Base-by-base conservation (phyloP, 441 rosid genomes). In the Populus tomentosa region DNA sequence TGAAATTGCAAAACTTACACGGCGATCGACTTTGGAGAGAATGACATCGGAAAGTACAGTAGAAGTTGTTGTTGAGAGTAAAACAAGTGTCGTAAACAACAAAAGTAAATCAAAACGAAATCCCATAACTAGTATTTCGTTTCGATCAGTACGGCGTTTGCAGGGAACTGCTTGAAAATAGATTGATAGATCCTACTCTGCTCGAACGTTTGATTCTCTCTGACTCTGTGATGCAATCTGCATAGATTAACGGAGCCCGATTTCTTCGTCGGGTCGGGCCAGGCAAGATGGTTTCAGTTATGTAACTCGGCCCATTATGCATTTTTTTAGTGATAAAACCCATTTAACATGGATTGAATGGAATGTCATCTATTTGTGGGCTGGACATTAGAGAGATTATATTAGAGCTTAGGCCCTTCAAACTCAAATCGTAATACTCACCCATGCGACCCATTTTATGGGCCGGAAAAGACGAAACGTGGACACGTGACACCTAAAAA, bases 11-110 rank as follows among this genome's bases (percentile, higher is more conserved):
- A 68, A 80, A 86, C 96, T 89, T 92, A 94, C 98, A 63, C 91
- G 96, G 75, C 98, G 95, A 72, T 93, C 98, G 40, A 96, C 97
- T 83, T 88, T 92, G 77, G 99, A 90, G 81, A 96, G 80, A 77
- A 92, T 72, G 80, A 92, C 91, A 90, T 94, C 98, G 84, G 97
- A 91, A 80, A 85, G 84, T 2, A 72, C 94, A 26, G 96, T 88
- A 35, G 96, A 10, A 8, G 65, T 21, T 53, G 3, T 20, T 61
- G 28, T 73, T 10, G 86, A 77, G 21, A 93, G 81, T 20, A 89
- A 1, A 40, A 84, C 70, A 59, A 91, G 69, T 16, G 89, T 40
- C 10, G 65, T 61, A 21, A 61, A 21, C 65, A 93, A 77, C 65
- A 86, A 50, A 28, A 90, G 67, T 66, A 85, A 77, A 79, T 72